Conservation (phyloP, 305 asterid genomes). For the Fraxinus floribunda region DNA sequence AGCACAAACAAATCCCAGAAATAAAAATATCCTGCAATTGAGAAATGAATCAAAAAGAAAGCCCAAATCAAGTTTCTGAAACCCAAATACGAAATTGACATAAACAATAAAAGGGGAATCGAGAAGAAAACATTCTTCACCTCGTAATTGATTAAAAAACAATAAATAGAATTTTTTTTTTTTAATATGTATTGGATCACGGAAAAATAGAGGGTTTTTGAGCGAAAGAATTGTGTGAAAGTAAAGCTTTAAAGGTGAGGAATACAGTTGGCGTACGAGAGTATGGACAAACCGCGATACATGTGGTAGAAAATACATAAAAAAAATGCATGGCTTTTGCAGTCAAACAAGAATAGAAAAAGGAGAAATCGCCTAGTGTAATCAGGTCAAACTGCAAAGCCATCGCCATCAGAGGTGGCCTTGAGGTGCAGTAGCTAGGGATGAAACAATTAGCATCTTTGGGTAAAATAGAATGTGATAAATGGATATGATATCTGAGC, state of each 20-base stretch:
- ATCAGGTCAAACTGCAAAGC: background rate
- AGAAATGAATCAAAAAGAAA: background rate
- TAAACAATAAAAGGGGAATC: slow-evolving; percentile 9
- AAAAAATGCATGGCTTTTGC: background rate
- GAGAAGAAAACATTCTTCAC: slow-evolving; percentile 13
- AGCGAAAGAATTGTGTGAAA: slow-evolving; percentile 22
- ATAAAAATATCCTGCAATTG: slow-evolving; percentile 11
- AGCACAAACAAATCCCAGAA: background rate
- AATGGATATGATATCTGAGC: no score
- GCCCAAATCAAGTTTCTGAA: slow-evolving; percentile 17
- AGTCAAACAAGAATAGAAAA: background rate
- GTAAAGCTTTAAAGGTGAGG: slow-evolving; percentile 12
- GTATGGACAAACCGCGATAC: slow-evolving; percentile 13
- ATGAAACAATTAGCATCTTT: background rate
- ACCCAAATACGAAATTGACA: background rate
- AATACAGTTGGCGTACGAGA: background rate
- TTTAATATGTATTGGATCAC: slow-evolving; percentile 21
- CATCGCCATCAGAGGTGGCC: slow-evolving; percentile 33
- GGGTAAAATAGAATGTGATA: background rate
- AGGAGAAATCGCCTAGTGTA: background rate
- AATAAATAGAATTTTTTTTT: background rate
- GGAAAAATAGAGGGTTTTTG: background rate
- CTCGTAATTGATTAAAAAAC: slow-evolving; percentile 20
- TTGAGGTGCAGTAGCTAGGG: background rate
- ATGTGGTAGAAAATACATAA: background rate